phyloP scores from a whole-genome alignment of 257 asterid genomes.

The Parsonsia alboflavescens region DNA sequence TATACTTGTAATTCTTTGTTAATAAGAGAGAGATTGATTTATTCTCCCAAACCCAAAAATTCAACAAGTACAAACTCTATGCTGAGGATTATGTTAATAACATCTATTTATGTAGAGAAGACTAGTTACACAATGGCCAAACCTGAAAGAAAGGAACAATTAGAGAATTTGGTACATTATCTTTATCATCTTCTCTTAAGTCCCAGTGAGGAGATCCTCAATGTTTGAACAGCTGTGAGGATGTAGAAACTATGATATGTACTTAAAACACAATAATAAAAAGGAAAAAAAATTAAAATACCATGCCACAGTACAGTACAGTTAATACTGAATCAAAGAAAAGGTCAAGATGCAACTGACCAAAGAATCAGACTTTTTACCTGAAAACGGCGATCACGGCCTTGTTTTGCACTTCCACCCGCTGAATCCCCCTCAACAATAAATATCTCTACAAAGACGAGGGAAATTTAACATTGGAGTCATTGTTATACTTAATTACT shows the following conservation, averaged over 20 bases:
- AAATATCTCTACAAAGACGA: slow-evolving; percentile 67
- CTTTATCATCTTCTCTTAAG: neutral
- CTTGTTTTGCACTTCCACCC: slow-evolving; percentile 99
- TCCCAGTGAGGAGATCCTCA: neutral
- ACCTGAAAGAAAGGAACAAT: neutral
- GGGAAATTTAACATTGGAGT: neutral
- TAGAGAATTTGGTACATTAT: neutral
- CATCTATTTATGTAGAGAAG: neutral
- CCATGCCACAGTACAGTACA: neutral
- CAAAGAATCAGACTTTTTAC: slow-evolving; percentile 30
- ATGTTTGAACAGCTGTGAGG: neutral
- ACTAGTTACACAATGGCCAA: neutral
- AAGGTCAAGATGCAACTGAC: neutral
- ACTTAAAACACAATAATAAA: neutral
- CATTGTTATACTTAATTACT: neutral
- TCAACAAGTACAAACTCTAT: neutral
- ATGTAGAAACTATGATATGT: neutral
- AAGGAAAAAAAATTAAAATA: neutral
- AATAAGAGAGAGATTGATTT: too few relatives aligned
- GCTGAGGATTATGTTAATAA: neutral
- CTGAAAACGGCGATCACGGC: slow-evolving; percentile 99
- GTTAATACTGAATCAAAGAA: neutral
- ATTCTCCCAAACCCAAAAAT: too few relatives aligned
- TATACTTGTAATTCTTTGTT: too few relatives aligned
- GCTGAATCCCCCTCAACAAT: slow-evolving; percentile 99